Evolutionary conservation across 306 rosid genomes (phyloP).

Genomic region (Citrullus amarus): DNA sequence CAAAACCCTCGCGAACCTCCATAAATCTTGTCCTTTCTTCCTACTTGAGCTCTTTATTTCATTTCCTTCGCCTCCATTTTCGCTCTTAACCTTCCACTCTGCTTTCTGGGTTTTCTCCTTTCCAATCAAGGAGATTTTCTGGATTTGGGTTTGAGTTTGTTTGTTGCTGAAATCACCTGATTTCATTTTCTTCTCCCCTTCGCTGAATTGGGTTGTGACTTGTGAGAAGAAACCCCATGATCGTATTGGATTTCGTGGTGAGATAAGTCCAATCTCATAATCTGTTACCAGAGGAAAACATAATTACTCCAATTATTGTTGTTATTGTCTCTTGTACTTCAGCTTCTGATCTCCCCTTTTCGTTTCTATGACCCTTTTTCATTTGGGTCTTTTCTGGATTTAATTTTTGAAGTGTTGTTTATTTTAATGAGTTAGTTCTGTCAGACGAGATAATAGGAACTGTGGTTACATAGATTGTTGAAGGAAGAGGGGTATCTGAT

Average conservation of each 20-base stretch:
- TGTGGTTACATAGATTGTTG: not conserved
- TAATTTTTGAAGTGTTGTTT: not conserved
- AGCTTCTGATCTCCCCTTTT: not conserved
- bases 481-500: slow-evolving; percentile 4
- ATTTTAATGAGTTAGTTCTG: not conserved
- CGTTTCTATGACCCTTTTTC: not conserved
- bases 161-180: not conserved
- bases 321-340: not conserved
- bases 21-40: slow-evolving; percentile 7
- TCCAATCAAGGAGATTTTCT: not conserved
- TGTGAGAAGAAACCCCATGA: slow-evolving; percentile 14
- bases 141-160: not conserved
- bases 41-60: not conserved
- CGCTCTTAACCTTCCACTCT: slow-evolving; percentile 8
- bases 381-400: not conserved
- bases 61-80: not conserved
- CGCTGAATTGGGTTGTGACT: slow-evolving; percentile 1
- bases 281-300: slow-evolving; percentile 19
- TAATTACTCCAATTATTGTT: not conserved
- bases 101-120: slow-evolving; percentile 11
- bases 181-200: not conserved
- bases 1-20: slow-evolving; percentile 44
- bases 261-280: slow-evolving; percentile 32
- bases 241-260: slow-evolving; percentile 17
- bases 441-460: not conserved